phyloP scores from a whole-genome alignment of 805 yeast genomes.

The Candida silvatica region DNA sequence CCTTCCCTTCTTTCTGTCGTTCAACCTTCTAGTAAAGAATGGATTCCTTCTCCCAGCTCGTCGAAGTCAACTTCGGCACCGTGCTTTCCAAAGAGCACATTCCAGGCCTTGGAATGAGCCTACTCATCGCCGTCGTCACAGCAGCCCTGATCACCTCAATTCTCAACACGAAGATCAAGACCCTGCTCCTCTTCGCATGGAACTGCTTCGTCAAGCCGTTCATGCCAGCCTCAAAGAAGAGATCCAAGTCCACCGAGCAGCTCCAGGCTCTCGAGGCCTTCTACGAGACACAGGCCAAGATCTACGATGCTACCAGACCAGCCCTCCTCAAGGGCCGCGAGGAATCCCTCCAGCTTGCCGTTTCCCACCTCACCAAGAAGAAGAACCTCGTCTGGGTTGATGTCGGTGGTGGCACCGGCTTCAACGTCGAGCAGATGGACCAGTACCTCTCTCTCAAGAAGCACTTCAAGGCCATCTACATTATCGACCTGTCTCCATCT shows the following conservation, averaged over 20 bases:
- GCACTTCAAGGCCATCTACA: slow-evolving; percentile 56
- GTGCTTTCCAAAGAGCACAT: neutral
- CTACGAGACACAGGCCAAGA: slow-evolving; percentile 67
- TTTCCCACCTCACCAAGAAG: slow-evolving; percentile 39
- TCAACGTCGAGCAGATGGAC: slow-evolving; percentile 73
- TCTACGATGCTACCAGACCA: slow-evolving; percentile 67
- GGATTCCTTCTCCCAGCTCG: too few species aligned
- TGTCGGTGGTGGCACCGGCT: slow-evolving; percentile 84
- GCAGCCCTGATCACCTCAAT: neutral
- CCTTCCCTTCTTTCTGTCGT: too few species aligned
- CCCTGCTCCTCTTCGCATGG: slow-evolving; percentile 28
- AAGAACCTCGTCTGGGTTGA: slow-evolving; percentile 61
- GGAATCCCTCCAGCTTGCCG: slow-evolving; percentile 50
- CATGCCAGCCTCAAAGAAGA: slow-evolving; percentile 23
- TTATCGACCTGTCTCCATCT: slow-evolving; percentile 72
- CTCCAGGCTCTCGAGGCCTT: slow-evolving; percentile 61
- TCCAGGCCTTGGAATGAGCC: neutral
- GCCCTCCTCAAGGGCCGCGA: slow-evolving; percentile 64
- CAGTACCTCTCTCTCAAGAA: slow-evolving; percentile 35
- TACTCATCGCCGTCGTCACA: neutral
- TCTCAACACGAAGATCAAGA: slow-evolving; percentile 10
- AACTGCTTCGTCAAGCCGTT: slow-evolving; percentile 57
- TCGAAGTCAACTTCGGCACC: too few species aligned
- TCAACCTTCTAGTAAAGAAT: too few species aligned
- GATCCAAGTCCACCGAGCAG: slow-evolving; percentile 21